Evolutionary conservation across 2,329 filamentous ascomycete species (phyloP).

Genomic region (Pseudocercospora vitis): DNA sequence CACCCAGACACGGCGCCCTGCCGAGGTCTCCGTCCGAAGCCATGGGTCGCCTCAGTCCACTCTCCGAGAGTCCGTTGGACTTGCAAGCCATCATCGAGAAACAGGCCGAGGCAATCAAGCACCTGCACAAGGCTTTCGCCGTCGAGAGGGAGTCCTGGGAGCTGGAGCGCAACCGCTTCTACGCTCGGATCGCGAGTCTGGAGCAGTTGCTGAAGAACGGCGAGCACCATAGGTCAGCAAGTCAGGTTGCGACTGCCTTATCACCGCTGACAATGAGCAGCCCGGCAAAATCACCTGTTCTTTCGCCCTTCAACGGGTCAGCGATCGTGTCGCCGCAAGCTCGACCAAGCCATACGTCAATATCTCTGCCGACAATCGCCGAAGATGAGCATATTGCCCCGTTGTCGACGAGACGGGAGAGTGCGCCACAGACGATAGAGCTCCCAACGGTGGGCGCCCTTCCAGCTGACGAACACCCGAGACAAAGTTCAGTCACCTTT

Average conservation of each 20-base stretch:
- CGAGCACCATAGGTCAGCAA: constrained; percentile 38
- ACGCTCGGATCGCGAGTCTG: constrained; percentile 37
- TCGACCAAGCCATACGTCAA: constrained; percentile 10
- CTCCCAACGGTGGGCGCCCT: constrained; percentile 23
- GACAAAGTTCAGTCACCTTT: constrained; percentile 29
- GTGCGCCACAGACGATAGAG: constrained; percentile 31
- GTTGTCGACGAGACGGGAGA: constrained; percentile 28
- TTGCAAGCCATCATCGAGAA: constrained; percentile 39
- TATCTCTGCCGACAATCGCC: constrained; percentile 35
- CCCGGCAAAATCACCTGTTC: constrained; percentile 38
- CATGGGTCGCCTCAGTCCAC: constrained; percentile 29
- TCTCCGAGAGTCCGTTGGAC: constrained; percentile 23
- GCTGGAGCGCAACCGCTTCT: constrained; percentile 36
- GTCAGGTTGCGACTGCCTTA: not conserved
- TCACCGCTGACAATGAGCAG: constrained; percentile 25
- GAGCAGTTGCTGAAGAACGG: constrained; percentile 37
- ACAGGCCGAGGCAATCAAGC: constrained; percentile 35
- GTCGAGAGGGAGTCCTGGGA: constrained; percentile 39
- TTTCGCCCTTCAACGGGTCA: constrained; percentile 30
- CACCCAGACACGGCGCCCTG: constrained; percentile 10
- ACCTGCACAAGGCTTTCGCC: constrained; percentile 38
- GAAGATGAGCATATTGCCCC: constrained; percentile 36
- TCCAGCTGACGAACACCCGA: constrained; percentile 20
- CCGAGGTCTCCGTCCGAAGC: constrained; percentile 20
- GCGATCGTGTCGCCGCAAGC: constrained; percentile 24